phyloP scores from a whole-genome alignment of 768 basidiomycete genomes.

The Lactifluus hygrophoroides region DNA sequence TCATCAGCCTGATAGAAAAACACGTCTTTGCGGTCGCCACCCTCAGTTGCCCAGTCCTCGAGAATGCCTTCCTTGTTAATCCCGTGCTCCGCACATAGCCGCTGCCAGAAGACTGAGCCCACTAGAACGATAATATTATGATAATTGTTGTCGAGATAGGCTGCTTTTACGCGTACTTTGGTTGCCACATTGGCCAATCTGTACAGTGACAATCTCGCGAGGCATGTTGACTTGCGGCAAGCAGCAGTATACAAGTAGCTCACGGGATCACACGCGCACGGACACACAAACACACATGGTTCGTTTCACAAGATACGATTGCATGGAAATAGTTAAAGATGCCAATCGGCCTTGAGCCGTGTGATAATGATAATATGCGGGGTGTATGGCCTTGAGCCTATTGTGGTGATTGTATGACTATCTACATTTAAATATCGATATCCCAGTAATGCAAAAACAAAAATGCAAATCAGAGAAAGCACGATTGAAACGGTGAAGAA shows the following conservation, averaged over 20 bases:
- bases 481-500: not conserved
- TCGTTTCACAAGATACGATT: slow-evolving; percentile 10
- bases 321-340: slow-evolving; percentile 15
- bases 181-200: slow-evolving; percentile 89
- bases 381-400: slow-evolving; percentile 20
- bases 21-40: slow-evolving; percentile 95
- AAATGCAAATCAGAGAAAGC: slow-evolving; percentile 8
- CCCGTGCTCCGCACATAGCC: slow-evolving; percentile 96
- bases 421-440: slow-evolving; percentile 19
- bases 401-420: slow-evolving; percentile 3
- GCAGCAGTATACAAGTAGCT: too few relatives aligned
- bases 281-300: not conserved
- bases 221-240: slow-evolving; percentile 42
- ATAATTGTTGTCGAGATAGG: slow-evolving; percentile 12
- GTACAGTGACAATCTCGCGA: slow-evolving; percentile 75
- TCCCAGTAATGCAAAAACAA: slow-evolving; percentile 9
- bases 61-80: slow-evolving; percentile 93
- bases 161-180: slow-evolving; percentile 47
- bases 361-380: slow-evolving; percentile 20
- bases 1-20: slow-evolving; percentile 99
- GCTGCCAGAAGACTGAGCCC: slow-evolving; percentile 97
- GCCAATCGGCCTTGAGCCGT: slow-evolving; percentile 20
- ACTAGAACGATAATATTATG: slow-evolving; percentile 39
- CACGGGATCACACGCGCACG: not conserved
- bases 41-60: slow-evolving; percentile 94